Conservation (phyloP, 1,284 basidiomycete species). For the Neotropicomus parvogracilis region DNA sequence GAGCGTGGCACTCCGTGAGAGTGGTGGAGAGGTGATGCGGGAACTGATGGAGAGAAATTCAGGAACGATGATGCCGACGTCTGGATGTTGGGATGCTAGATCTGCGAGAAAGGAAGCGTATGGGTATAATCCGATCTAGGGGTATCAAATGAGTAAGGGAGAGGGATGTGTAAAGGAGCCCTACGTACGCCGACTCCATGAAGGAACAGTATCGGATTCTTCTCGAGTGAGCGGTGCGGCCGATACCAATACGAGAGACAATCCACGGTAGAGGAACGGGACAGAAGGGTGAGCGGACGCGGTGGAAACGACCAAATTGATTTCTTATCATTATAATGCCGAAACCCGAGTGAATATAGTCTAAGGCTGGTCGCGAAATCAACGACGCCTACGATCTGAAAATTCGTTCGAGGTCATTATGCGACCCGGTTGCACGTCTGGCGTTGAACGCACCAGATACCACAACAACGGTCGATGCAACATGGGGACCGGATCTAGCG, state of each 20-base stretch:
- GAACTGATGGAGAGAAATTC: constrained; percentile 60
- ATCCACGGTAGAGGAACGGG: constrained; percentile 36
- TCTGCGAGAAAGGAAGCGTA: constrained; percentile 51
- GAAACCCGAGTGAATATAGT: constrained; percentile 46
- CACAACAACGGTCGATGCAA: constrained; percentile 57
- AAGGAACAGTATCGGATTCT: constrained; percentile 55
- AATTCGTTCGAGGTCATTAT: background rate
- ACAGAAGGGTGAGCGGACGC: constrained; percentile 46
- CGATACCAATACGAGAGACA: constrained; percentile 61
- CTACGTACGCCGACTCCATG: constrained; percentile 61
- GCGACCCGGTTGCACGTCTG: background rate
- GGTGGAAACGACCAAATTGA: constrained; percentile 50
- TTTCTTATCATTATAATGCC: constrained; percentile 44
- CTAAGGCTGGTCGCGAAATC: constrained; percentile 44
- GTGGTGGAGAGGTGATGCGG: constrained; percentile 46
- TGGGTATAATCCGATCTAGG: constrained; percentile 57
- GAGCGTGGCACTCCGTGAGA: constrained; percentile 18
- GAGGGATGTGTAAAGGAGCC: background rate
- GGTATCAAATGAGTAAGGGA: background rate
- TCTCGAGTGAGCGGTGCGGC: constrained; percentile 46
- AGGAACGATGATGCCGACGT: constrained; percentile 53
- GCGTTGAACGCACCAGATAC: constrained; percentile 48
- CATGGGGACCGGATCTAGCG: constrained; percentile 52
- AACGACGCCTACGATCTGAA: constrained; percentile 50
- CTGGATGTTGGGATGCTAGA: constrained; percentile 39